Evolutionary conservation across 495 filamentous ascomycete species (phyloP).

Genomic region (Penicillium pulvis): DNA sequence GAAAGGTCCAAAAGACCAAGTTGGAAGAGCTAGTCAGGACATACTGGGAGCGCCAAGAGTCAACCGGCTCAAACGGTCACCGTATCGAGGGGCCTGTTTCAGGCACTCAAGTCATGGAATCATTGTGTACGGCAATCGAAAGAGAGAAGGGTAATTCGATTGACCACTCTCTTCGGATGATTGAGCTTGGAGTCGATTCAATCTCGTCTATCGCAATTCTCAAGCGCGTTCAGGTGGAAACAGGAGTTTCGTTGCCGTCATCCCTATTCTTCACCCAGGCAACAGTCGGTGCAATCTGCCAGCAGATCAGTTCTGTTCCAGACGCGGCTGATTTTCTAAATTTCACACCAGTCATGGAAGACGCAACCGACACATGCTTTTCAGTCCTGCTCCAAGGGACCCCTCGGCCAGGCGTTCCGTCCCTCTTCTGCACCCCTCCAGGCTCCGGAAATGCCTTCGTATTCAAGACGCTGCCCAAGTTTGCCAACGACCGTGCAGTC

Average conservation of each 20-base stretch:
- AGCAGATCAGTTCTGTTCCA: constrained; percentile 13
- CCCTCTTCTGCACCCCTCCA: constrained; percentile 17
- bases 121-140: constrained; percentile 18
- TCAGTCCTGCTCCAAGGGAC: constrained; percentile 16
- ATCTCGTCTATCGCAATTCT: constrained; percentile 22
- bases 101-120: constrained; percentile 8
- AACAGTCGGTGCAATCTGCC: constrained; percentile 8
- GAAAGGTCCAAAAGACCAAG: constrained; percentile 42
- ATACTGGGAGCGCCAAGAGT: background rate
- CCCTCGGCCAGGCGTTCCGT: constrained; percentile 13
- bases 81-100: constrained; percentile 2
- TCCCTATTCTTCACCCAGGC: constrained; percentile 22
- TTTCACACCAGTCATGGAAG: constrained; percentile 7
- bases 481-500: constrained; percentile 15
- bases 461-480: constrained; percentile 15
- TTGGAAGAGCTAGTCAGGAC: constrained; percentile 5
- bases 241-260: constrained; percentile 19
- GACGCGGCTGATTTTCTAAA: constrained; percentile 5
- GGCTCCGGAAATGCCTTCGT: constrained; percentile 20
- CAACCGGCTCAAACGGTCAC: background rate
- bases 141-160: constrained; percentile 11
- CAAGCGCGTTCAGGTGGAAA: constrained; percentile 15
- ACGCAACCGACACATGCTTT: constrained; percentile 13
- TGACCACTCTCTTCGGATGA: constrained; percentile 14
- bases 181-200: constrained; percentile 25